Conservation (phyloP, 176 grass and related monocot species). For the Zea mays region DNA sequence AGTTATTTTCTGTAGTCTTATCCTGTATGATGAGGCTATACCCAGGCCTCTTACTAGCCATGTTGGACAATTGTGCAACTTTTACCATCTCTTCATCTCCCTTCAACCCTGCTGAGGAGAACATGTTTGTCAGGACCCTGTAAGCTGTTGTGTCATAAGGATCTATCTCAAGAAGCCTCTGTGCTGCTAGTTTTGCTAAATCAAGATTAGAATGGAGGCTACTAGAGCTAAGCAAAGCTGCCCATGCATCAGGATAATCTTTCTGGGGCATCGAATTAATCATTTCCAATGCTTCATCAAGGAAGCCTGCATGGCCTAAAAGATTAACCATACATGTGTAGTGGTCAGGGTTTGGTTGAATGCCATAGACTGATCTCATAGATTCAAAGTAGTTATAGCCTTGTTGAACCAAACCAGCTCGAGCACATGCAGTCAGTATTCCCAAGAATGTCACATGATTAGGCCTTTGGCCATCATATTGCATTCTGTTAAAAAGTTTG, state of each 20-base stretch:
- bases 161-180: conserved; percentile 61
- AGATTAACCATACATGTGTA: conserved; percentile 75
- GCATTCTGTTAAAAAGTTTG: conserved; percentile 52
- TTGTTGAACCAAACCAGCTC: conserved; percentile 61
- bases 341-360: conserved; percentile 58
- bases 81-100: conserved; percentile 47
- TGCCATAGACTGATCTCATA: conserved; percentile 48
- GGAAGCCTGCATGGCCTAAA: conserved; percentile 62
- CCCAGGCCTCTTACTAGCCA: conserved; percentile 51
- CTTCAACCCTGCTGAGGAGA: conserved; percentile 52
- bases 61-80: conserved; percentile 42
- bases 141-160: conserved; percentile 52
- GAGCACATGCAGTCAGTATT: conserved; percentile 60
- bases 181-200: conserved; percentile 66
- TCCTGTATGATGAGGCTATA: conserved; percentile 60
- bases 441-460: conserved; percentile 63
- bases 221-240: conserved; percentile 60
- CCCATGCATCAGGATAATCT: conserved; percentile 54
- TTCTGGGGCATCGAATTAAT: conserved; percentile 58
- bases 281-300: conserved; percentile 53
- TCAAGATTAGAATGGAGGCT: conserved; percentile 61
- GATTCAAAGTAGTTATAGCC: conserved; percentile 58
- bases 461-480: conserved; percentile 49
- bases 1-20: conserved; percentile 29
- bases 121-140: conserved; percentile 56